Evolutionary conservation across 2,329 filamentous ascomycete genomes (phyloP).

Genomic region (Fusarium sp.): DNA sequence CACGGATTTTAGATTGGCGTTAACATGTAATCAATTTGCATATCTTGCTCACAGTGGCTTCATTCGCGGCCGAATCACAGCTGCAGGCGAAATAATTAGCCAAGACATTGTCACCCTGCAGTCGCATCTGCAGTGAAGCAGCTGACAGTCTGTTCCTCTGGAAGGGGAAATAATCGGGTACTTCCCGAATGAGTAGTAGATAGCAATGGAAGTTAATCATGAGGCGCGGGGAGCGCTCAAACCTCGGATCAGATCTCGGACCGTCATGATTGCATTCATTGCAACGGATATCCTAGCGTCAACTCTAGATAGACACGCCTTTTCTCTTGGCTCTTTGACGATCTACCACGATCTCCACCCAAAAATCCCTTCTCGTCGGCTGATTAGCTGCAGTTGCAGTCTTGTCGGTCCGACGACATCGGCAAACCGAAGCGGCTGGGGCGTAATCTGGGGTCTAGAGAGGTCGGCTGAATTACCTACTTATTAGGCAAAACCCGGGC

Average conservation of each 20-base stretch:
- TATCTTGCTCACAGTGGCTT: background rate
- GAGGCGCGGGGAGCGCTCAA: background rate
- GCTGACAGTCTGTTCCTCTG: background rate
- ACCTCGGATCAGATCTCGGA: conserved; percentile 1
- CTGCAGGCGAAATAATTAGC: background rate
- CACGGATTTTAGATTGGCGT: background rate
- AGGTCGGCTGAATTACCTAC: conserved; percentile 30
- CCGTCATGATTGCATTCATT: background rate
- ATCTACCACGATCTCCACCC: conserved; percentile 13
- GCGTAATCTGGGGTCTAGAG: conserved; percentile 14
- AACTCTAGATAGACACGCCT: background rate
- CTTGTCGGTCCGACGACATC: conserved; percentile 31
- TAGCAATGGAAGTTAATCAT: background rate
- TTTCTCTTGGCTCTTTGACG: background rate
- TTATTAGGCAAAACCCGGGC: conserved; percentile 33
- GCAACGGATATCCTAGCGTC: background rate
- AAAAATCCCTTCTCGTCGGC: background rate
- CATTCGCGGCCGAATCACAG: background rate
- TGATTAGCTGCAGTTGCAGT: conserved; percentile 9
- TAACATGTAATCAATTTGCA: background rate
- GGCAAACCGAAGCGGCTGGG: conserved; percentile 3
- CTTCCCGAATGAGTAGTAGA: background rate
- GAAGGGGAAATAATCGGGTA: background rate
- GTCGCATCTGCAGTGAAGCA: background rate
- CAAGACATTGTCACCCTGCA: background rate